phyloP scores from a whole-genome alignment of 805 yeast genomes.

The Tetrapisispora nanseiensis region DNA sequence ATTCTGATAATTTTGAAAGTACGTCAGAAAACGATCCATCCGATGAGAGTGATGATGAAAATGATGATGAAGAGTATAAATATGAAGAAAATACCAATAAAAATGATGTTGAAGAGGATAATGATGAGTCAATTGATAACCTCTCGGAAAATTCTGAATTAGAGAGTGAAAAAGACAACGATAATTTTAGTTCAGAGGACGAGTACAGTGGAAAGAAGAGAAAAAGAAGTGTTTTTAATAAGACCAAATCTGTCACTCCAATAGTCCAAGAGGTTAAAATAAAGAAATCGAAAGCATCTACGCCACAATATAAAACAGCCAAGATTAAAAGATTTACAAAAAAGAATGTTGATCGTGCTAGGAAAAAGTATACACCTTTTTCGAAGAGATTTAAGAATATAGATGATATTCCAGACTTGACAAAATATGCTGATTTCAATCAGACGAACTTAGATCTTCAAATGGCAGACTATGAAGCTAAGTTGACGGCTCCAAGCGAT shows the following conservation, averaged over 20 bases:
- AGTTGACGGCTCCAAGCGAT: conserved; percentile 32
- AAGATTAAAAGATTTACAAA: conserved; percentile 25
- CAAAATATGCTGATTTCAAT: conserved; percentile 22
- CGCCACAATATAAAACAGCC: conserved; percentile 2
- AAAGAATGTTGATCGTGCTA: conserved; percentile 26
- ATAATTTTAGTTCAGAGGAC: background rate
- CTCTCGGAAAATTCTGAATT: background rate
- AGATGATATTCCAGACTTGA: conserved; percentile 25
- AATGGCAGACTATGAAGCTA: conserved; percentile 18
- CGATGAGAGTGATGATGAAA: conserved; percentile 2
- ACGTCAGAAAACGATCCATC: conserved; percentile 4
- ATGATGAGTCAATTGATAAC: background rate
- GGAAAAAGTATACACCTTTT: conserved; percentile 24
- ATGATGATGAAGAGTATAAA: conserved; percentile 4
- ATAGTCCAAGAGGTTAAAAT: background rate
- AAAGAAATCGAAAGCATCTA: background rate
- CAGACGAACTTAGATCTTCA: conserved; percentile 7
- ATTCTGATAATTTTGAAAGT: conserved; percentile 1
- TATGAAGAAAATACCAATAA: conserved; percentile 8
- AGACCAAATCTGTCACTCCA: too few species aligned
- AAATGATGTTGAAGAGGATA: conserved; percentile 6
- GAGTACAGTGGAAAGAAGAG: background rate
- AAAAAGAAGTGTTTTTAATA: background rate
- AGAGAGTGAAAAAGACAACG: background rate
- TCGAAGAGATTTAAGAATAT: conserved; percentile 19